Conservation (phyloP, 805 yeast genomes). For the Starmera caribaea region DNA sequence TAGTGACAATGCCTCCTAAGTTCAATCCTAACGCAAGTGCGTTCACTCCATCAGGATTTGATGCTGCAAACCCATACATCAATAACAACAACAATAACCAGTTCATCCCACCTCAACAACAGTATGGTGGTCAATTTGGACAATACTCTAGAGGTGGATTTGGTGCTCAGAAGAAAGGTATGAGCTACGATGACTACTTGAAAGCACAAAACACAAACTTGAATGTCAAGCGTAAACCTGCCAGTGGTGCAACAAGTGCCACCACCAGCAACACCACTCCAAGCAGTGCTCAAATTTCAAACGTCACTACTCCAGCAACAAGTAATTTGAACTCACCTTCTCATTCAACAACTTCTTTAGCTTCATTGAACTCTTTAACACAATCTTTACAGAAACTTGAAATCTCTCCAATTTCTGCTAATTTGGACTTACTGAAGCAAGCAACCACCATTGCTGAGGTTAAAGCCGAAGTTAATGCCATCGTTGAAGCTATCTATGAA, state of each 20-base stretch:
- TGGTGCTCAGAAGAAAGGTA: conserved; percentile 12
- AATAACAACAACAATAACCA: background rate
- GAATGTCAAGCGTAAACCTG: conserved; percentile 5
- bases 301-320: conserved; percentile 14
- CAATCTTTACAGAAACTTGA: conserved; percentile 60
- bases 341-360: conserved; percentile 63
- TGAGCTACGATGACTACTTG: conserved; percentile 17
- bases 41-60: conserved; percentile 21
- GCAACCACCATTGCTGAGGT: conserved; percentile 25
- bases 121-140: background rate
- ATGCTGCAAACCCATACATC: conserved; percentile 1
- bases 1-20: conserved; percentile 28
- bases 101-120: conserved; percentile 1
- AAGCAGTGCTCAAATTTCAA: conserved; percentile 8
- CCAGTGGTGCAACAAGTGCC: conserved; percentile 4
- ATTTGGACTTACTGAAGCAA: conserved; percentile 40
- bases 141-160: conserved; percentile 4
- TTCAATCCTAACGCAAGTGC: conserved; percentile 26
- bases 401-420: conserved; percentile 55
- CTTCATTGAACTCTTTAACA: conserved; percentile 40
- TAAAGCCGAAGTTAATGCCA: conserved; percentile 21
- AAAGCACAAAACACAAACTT: conserved; percentile 6
- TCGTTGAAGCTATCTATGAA: conserved; percentile 38
- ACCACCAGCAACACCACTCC: background rate
- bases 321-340: conserved; percentile 26